Evolutionary conservation across 352 stramenopile genomes (phyloP).

Genomic region (Globisporangium okanoganense): DNA sequence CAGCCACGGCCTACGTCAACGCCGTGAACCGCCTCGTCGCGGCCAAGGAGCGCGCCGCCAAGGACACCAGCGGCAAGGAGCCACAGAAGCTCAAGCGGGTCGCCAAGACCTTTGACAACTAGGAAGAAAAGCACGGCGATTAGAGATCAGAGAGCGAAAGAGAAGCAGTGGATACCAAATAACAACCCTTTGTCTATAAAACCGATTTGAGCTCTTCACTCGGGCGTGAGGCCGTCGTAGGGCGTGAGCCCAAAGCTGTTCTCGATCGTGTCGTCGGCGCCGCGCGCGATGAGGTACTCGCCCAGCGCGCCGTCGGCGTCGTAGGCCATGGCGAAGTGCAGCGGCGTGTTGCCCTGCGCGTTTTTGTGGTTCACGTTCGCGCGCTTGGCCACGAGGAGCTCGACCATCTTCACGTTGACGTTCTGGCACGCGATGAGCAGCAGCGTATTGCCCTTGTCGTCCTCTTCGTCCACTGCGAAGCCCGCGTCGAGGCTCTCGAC

Average conservation of each 20-base stretch:
- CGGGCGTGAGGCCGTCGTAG: constrained; percentile 88
- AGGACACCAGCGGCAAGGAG: constrained; percentile 9
- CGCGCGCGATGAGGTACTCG: constrained; percentile 92
- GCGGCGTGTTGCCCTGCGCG: constrained; percentile 87
- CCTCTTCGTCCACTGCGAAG: constrained; percentile 86
- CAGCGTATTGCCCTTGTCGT: constrained; percentile 93
- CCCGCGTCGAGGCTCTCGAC: constrained; percentile 88
- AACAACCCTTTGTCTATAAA: neutral
- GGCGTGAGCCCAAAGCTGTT: constrained; percentile 91
- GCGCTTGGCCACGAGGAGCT: constrained; percentile 80
- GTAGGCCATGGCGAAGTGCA: constrained; percentile 94
- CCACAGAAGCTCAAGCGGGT: constrained; percentile 19
- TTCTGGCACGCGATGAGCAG: constrained; percentile 90
- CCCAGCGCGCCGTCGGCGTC: constrained; percentile 85
- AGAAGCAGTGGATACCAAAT: too few relatives aligned
- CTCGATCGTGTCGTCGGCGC: constrained; percentile 91
- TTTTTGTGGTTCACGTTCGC: constrained; percentile 93
- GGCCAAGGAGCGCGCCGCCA: constrained; percentile 44
- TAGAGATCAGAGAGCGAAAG: neutral
- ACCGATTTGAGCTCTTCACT: constrained; percentile 24
- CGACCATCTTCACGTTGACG: constrained; percentile 86
- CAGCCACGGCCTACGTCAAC: constrained; percentile 86
- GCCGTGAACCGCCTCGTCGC: constrained; percentile 84
- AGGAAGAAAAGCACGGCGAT: neutral
- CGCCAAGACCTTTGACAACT: constrained; percentile 24